These are phyloP conservation scores for Pseudocercospora ulei DNA, from an alignment of 2,329 filamentous ascomycete species.

Conservation along the genomic window DNA sequence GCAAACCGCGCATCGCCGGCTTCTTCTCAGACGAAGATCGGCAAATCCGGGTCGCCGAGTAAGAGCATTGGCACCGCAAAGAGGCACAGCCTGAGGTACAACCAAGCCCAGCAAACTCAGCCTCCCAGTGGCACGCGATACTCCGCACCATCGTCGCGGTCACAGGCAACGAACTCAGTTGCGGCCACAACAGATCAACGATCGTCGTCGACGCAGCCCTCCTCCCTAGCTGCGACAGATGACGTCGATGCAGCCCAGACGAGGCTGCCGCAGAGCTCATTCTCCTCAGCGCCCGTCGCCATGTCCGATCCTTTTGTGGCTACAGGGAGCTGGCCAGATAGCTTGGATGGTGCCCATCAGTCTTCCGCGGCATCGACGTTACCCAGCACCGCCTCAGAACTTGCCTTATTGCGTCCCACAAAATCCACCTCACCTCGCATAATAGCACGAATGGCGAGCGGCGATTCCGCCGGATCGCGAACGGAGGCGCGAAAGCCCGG, in stretches of 20 bases:
- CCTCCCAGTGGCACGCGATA: conserved; percentile 16
- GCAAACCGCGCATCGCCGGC: conserved; percentile 23
- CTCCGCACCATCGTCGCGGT: conserved; percentile 30
- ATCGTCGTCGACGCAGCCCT: conserved; percentile 32
- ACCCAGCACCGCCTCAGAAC: conserved; percentile 20
- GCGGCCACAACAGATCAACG: conserved; percentile 28
- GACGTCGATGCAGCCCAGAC: conserved; percentile 20
- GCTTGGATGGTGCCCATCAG: conserved; percentile 22
- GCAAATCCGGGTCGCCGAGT: conserved; percentile 20
- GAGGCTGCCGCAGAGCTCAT: conserved; percentile 8
- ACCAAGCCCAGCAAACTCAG: conserved; percentile 11
- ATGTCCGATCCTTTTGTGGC: conserved; percentile 21
- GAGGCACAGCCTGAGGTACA: conserved; percentile 20
- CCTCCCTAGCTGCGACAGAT: conserved; percentile 31
- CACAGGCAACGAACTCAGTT: conserved; percentile 32
- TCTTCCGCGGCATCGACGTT: conserved; percentile 22
- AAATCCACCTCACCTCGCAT: conserved; percentile 24
- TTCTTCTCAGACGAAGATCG: conserved; percentile 17
- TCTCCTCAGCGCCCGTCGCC: conserved; percentile 13
- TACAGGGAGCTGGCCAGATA: conserved; percentile 22
- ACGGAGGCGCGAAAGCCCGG: conserved; percentile 18
- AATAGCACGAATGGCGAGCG: conserved; percentile 25
- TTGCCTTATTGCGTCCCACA: conserved; percentile 10
- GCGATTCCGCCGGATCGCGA: conserved; percentile 19
- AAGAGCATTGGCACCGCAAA: conserved; percentile 14